Conservation (phyloP, 2,329 filamentous ascomycete genomes). For the Neopestalotiopsis sp. region DNA sequence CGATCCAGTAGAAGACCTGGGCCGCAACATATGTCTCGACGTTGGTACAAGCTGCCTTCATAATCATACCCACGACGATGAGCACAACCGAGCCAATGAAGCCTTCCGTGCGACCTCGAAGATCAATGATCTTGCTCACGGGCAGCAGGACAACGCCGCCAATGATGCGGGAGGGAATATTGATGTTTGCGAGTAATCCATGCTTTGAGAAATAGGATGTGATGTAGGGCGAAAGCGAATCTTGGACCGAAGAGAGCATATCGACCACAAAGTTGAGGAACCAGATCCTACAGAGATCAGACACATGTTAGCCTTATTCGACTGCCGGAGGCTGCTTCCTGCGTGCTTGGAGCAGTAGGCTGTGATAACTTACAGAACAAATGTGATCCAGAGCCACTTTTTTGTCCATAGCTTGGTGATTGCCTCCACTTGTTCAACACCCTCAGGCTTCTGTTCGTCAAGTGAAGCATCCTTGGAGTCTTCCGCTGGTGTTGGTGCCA, state of each 20-base stretch:
- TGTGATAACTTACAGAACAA: constrained; percentile 1
- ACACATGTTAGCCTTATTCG: background rate
- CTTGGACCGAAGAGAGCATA: constrained; percentile 12
- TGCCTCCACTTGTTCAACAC: constrained; percentile 13
- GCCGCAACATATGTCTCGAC: constrained; percentile 16
- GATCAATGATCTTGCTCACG: constrained; percentile 14
- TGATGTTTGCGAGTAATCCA: constrained; percentile 12
- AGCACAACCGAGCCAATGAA: background rate
- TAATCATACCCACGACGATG: constrained; percentile 4
- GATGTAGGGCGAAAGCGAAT: constrained; percentile 7
- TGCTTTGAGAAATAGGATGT: constrained; percentile 15
- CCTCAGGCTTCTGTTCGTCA: background rate
- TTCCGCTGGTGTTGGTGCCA: background rate
- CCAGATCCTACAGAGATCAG: background rate
- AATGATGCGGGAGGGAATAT: constrained; percentile 3
- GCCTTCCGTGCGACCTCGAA: constrained; percentile 11
- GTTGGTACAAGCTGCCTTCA: constrained; percentile 8
- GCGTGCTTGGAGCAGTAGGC: background rate
- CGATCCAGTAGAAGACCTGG: constrained; percentile 34
- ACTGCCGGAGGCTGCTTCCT: background rate
- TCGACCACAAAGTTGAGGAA: constrained; percentile 8
- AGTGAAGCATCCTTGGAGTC: background rate
- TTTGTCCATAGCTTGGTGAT: constrained; percentile 11
- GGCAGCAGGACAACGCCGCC: constrained; percentile 7
- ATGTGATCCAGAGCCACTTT: constrained; percentile 8